Evolutionary conservation across 139 green algal species (phyloP), one percentile per base, ranked within the genome.

Genomic region (Gonium pectorale): DNA sequence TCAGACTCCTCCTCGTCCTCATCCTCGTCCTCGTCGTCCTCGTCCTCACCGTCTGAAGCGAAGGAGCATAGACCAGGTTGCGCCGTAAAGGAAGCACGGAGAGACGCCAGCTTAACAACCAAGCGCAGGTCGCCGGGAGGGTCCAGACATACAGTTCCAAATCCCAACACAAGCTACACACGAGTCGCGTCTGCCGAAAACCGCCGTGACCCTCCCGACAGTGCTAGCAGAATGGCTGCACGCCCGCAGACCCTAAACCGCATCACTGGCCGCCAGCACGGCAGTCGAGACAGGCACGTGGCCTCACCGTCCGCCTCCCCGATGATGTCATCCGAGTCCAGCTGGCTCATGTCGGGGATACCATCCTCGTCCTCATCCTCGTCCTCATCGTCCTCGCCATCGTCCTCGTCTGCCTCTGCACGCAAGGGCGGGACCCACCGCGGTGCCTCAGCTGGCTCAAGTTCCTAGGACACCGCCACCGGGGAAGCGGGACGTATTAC

Each of bases 1-100:
- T 46, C 44, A 43, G 81, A 68, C 31, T 64, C 67, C 59, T 49
- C 40, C 54, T 80, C 54, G 44, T 80, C 67, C 31, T 78, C 79
- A 44, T 86, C 79, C 0, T 67, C 79, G 11, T 79, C 79, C 2
- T 86, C 79, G 19, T 67, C 44, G 15, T 78, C 49, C 70, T 70
- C 66, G 19, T 79, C 67, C 21, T 70, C 80, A n/a, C 63, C 67
- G n/a, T 86, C 80, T 9, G 44, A 51, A 15, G 79, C 80, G 27
- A 80, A 67, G 15, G 79, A n/a, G n/a, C 67, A 26, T 79, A 52
- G 4, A n/a, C 67, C 26, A 13, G 22, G 13, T 68, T 66, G 43
- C 44, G 44, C 43, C 6, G 19, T 73, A 40, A 27, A 46, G 35
- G 66, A 33, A 44, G 21, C 33, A 37, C 22, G 37, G 5, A 22